Evolutionary conservation across 495 filamentous ascomycete species (phyloP), one percentile per base, ranked within the genome.

Genomic region (Cryomyces antarcticus): DNA sequence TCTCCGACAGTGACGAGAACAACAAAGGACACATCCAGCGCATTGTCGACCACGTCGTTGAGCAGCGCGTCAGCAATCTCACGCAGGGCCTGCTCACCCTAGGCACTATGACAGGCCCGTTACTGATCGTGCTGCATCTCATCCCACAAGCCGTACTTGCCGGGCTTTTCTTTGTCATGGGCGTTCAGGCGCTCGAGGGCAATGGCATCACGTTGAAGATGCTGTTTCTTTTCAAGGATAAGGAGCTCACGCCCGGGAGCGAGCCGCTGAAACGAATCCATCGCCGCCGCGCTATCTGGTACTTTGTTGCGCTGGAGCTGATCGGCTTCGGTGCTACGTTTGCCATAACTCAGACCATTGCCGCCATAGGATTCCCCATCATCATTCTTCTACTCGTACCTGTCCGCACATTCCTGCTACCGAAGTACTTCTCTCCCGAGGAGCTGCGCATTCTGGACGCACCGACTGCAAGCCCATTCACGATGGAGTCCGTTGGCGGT

Each of bases 141-240:
- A 85, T 96, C 51, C 88, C 87, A 0, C 83, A 88, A 52, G 82
- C 73, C 43, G 81, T 94, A 17, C 67, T 96, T 46, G 82, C 83
- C 0, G 88, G 87, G 5, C 69, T 96, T 10, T 94, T 96, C 68
- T 95, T 94, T 61, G 76, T 93, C 51, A 89, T 94, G 79, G 88
- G 84, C 28, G 73, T 80, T 44, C 78, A 85, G 54, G 80, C 42
- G 9, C 70, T 89, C 28, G 65, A 75, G 50, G 73, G 63, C 9
- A 93, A 93, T 57, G 82, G 82, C 9, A 87, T 94, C 46, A 88
- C 81, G 0, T 61, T 70, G 40, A 94, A 93, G 52, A 49, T 92
- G 3, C 57, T 88, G 17, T 93, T 81, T 61, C 68, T 93, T 4
- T 61, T 69, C 7, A 67, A 73, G 44, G 88, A 96, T 56, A 60